A percentile compares a stretch with the other conserved stretches of the same genome.
phyloP scores from a whole-genome alignment of 345 rosid genomes.

The Brassica cretica region DNA sequence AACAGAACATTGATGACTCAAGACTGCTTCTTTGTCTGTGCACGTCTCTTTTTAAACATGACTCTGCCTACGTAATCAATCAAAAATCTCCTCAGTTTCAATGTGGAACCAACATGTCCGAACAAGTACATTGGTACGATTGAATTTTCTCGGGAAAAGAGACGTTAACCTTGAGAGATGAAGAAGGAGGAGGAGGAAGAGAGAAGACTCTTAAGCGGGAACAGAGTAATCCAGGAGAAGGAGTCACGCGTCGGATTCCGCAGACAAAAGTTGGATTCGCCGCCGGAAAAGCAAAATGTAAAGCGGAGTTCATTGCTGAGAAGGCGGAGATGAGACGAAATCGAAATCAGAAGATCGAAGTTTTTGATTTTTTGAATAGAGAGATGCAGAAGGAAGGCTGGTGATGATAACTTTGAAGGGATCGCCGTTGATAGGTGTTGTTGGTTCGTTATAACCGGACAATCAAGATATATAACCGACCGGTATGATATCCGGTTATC shows the following conservation, averaged over 20 bases:
- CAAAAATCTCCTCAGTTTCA: not conserved
- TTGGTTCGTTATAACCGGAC: too few species aligned
- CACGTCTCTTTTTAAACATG: slow-evolving; percentile 48
- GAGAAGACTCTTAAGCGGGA: slow-evolving; percentile 15
- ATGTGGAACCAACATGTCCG: too few species aligned
- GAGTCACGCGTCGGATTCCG: not conserved
- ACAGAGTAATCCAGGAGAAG: slow-evolving; percentile 6
- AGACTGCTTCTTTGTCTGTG: slow-evolving; percentile 50
- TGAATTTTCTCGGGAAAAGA: not conserved
- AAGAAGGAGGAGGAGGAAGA: slow-evolving; percentile 8
- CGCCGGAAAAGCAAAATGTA: slow-evolving; percentile 16
- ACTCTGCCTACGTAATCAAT: slow-evolving; percentile 49
- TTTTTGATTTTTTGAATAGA: too few species aligned
- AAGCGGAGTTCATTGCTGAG: too few species aligned
- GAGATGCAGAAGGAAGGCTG: too few species aligned
- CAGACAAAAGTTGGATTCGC: not conserved
- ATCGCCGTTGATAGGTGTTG: too few species aligned
- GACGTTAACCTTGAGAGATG: slow-evolving; percentile 32
- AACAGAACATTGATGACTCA: slow-evolving; percentile 66
- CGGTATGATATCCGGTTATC: too few species aligned
- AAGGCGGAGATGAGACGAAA: too few species aligned
- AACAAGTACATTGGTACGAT: too few species aligned
- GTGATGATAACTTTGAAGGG: too few species aligned
- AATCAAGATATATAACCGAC: too few species aligned
- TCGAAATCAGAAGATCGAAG: too few species aligned